A percentile compares a stretch with the other conserved stretches of the same genome.
These are phyloP conservation scores for Clausena lansium DNA, from an alignment of 345 rosid species.

Conservation along the genomic window DNA sequence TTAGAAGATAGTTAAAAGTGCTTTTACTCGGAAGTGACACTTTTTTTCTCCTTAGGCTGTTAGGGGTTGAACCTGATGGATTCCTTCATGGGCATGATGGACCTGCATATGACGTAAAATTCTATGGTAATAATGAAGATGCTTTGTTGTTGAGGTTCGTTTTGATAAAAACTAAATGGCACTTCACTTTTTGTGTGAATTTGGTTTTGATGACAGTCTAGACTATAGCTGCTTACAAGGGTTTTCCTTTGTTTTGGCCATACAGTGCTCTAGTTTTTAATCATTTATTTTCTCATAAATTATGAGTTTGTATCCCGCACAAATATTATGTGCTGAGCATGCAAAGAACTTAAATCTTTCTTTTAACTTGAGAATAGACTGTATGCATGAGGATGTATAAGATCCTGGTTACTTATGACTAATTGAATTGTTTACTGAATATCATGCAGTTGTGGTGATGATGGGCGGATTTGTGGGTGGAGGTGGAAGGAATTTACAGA, in stretches of 20 bases:
- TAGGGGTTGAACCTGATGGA: slow-evolving; percentile 58
- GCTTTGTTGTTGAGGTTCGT: slow-evolving; percentile 72
- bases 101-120: slow-evolving; percentile 89
- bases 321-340: not conserved
- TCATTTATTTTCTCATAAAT: not conserved
- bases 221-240: not conserved
- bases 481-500: slow-evolving; percentile 62
- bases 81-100: slow-evolving; percentile 78
- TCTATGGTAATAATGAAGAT: slow-evolving; percentile 68
- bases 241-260: not conserved
- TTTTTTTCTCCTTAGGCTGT: slow-evolving; percentile 22
- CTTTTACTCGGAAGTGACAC: not conserved
- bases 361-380: not conserved
- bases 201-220: not conserved
- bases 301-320: not conserved
- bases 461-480: slow-evolving; percentile 93
- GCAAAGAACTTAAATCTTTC: not conserved
- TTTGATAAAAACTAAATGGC: not conserved
- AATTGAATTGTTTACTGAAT: not conserved
- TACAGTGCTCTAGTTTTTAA: not conserved
- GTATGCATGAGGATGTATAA: not conserved
- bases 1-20: not conserved
- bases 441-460: slow-evolving; percentile 85
- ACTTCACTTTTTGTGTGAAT: not conserved
- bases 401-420: not conserved